Conservation (phyloP, 768 basidiomycete genomes). For the Pulveroboletus frians region DNA sequence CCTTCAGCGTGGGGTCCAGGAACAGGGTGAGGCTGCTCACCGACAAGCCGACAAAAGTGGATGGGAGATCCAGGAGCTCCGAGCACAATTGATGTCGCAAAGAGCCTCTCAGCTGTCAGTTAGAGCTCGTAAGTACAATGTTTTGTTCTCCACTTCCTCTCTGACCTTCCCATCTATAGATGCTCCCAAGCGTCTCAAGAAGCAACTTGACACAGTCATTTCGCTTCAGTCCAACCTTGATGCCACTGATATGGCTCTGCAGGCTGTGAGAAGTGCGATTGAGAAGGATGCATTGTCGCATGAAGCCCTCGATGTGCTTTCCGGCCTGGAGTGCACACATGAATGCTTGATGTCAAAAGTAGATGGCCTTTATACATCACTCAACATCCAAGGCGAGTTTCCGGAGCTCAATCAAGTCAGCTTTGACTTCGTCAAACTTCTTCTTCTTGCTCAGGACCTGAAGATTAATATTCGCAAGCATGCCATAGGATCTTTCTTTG, state of each 20-base stretch:
- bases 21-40: constrained; percentile 10
- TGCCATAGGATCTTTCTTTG: background rate
- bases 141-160: background rate
- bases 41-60: background rate
- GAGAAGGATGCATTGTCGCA: background rate
- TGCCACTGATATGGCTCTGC: background rate
- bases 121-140: background rate
- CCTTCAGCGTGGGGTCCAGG: constrained; percentile 13
- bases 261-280: background rate
- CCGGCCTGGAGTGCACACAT: background rate
- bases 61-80: background rate
- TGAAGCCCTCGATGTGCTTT: background rate
- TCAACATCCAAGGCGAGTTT: constrained; percentile 1
- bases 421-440: background rate
- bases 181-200: background rate
- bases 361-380: constrained; percentile 3
- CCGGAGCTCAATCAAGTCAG: background rate
- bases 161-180: background rate
- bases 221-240: background rate
- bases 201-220: background rate
- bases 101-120: background rate
- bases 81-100: background rate
- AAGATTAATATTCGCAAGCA: constrained; percentile 1
- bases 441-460: background rate
- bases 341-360: constrained; percentile 3